Evolutionary conservation across 2,329 filamentous ascomycete species (phyloP).

Genomic region (Talaromyces funiculosus): DNA sequence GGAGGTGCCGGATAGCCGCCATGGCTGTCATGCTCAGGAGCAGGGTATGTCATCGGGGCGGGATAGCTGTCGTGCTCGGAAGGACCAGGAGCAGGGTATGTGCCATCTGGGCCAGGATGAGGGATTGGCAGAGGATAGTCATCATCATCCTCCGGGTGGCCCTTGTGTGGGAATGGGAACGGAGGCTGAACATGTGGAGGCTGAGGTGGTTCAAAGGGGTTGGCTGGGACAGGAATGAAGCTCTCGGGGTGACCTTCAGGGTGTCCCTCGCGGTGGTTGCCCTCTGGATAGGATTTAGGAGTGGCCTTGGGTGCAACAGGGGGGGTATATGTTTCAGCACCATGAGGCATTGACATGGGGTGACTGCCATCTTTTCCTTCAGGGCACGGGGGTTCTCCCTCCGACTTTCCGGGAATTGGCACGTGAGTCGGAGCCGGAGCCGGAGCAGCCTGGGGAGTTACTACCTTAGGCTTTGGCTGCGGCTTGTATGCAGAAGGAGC

Average conservation of each 20-base stretch:
- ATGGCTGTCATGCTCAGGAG: neutral
- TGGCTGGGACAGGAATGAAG: neutral
- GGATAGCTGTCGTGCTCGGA: neutral
- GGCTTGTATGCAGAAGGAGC: neutral
- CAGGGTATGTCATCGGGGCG: too few relatives aligned
- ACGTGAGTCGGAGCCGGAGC: neutral
- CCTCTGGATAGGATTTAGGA: neutral
- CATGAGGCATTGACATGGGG: neutral
- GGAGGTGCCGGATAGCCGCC: neutral
- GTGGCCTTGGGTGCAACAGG: neutral
- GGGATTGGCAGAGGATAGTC: neutral
- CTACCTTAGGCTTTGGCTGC: neutral
- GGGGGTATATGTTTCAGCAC: neutral
- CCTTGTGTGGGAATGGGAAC: neutral
- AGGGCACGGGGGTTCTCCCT: neutral
- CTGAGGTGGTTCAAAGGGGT: neutral
- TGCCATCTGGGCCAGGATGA: neutral
- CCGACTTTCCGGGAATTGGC: neutral
- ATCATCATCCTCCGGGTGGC: neutral
- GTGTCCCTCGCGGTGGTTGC: neutral
- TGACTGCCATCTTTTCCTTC: constrained; percentile 3
- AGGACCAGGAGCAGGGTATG: neutral
- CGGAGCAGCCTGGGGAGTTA: neutral
- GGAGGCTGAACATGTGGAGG: neutral
- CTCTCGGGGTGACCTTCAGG: neutral